Conservation (phyloP, 345 rosid species). For the Eucalyptus grandis region DNA sequence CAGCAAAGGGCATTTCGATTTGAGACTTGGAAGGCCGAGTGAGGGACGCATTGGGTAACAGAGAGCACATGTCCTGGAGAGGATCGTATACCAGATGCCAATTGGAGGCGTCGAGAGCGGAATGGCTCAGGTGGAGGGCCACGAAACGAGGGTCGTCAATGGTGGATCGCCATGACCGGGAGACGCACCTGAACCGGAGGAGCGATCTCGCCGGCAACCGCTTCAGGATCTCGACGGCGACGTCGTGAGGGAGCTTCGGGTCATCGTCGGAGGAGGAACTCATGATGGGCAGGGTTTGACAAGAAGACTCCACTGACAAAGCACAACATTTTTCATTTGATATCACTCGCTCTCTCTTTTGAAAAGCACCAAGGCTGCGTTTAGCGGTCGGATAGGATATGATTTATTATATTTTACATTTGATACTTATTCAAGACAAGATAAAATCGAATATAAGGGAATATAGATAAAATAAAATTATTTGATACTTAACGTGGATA, state of each 20-base stretch:
- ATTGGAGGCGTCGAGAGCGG: neutral
- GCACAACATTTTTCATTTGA: neutral
- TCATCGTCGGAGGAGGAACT: rapidly evolving
- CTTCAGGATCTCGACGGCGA: neutral
- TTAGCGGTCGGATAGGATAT: too few species aligned
- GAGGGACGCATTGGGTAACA: neutral
- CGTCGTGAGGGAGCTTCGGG: neutral
- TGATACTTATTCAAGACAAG: too few species aligned
- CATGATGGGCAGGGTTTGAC: neutral
- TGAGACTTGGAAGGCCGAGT: neutral
- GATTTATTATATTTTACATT: too few species aligned
- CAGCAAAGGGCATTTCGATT: neutral
- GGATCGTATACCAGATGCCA: neutral
- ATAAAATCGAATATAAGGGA: too few species aligned
- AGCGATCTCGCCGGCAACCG: neutral
- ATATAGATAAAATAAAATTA: too few species aligned
- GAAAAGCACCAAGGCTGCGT: too few species aligned
- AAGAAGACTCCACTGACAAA: neutral
- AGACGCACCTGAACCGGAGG: neutral
- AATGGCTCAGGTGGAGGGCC: neutral
- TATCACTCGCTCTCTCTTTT: neutral
- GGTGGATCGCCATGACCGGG: neutral
- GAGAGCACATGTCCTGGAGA: neutral
- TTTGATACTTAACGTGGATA: too few species aligned
- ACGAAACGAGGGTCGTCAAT: neutral